Conservation (phyloP, 2,329 filamentous ascomycete species). For the Albifimbria verrucaria region DNA sequence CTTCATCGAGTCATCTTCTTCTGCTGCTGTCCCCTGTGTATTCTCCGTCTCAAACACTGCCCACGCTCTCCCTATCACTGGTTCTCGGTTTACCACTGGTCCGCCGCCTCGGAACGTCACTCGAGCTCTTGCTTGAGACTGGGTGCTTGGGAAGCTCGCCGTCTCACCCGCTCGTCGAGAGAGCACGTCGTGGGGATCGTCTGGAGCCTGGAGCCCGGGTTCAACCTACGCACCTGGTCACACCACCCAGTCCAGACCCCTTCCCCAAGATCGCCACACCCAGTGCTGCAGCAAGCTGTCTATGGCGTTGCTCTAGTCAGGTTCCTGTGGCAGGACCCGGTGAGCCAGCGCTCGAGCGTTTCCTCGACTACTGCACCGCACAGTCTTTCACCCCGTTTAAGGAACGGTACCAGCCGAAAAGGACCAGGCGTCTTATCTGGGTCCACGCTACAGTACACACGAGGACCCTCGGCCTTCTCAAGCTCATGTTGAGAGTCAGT, state of each 20-base stretch:
- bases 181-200: neutral
- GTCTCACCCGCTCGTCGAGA: neutral
- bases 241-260: neutral
- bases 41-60: neutral
- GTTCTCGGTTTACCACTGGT: neutral
- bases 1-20: too few species aligned
- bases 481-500: neutral
- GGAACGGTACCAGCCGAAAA: slow-evolving; percentile 9
- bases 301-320: slow-evolving; percentile 11
- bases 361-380: slow-evolving; percentile 5
- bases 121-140: neutral
- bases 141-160: neutral
- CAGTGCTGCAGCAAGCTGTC: slow-evolving; percentile 10
- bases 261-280: slow-evolving; percentile 11
- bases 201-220: neutral
- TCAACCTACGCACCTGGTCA: neutral
- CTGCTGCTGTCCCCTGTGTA: neutral
- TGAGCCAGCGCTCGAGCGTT: slow-evolving; percentile 13
- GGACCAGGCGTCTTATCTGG: neutral
- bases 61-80: neutral
- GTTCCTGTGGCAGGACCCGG: slow-evolving; percentile 15
- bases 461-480: neutral
- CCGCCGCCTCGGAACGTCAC: neutral
- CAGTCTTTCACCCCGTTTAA: slow-evolving; percentile 2
- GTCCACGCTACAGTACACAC: neutral